Evolutionary conservation across 2,329 filamentous ascomycete species (phyloP).

Genomic region (Hirsutella thompsonii): DNA sequence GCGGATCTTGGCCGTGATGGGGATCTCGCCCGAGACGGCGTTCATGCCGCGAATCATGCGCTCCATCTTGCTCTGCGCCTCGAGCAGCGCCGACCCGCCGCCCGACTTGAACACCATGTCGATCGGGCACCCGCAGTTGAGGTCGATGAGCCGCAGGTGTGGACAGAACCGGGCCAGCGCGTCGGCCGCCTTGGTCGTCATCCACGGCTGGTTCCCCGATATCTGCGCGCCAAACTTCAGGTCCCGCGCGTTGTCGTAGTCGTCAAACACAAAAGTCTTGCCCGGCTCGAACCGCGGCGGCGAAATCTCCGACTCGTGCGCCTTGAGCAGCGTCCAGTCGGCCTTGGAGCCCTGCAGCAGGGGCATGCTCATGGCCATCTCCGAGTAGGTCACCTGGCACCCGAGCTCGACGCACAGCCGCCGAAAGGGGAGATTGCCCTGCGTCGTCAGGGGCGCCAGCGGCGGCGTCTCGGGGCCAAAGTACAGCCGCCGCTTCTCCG

Average conservation of each 20-base stretch:
- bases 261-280: slow-evolving; percentile 43
- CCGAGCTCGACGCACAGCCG: slow-evolving; percentile 81
- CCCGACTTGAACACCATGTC: slow-evolving; percentile 84
- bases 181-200: slow-evolving; percentile 80
- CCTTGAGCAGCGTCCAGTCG: slow-evolving; percentile 92
- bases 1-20: slow-evolving; percentile 88
- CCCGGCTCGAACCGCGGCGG: slow-evolving; percentile 55
- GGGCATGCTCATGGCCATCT: slow-evolving; percentile 92
- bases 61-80: slow-evolving; percentile 75
- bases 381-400: slow-evolving; percentile 88
- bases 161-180: slow-evolving; percentile 65
- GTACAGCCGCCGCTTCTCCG: slow-evolving; percentile 87
- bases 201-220: slow-evolving; percentile 82
- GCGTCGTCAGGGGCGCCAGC: slow-evolving; percentile 88
- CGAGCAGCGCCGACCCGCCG: slow-evolving; percentile 84
- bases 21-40: slow-evolving; percentile 75
- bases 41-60: slow-evolving; percentile 97
- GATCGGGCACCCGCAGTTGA: slow-evolving; percentile 96
- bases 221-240: slow-evolving; percentile 88
- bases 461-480: slow-evolving; percentile 89
- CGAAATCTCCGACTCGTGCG: slow-evolving; percentile 68
- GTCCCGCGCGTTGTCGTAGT: slow-evolving; percentile 73
- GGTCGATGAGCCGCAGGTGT: slow-evolving; percentile 76
- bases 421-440: slow-evolving; percentile 91
- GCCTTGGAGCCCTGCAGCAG: slow-evolving; percentile 79